Conservation (phyloP, 768 basidiomycete species). For the Cantharellus anzutake region DNA sequence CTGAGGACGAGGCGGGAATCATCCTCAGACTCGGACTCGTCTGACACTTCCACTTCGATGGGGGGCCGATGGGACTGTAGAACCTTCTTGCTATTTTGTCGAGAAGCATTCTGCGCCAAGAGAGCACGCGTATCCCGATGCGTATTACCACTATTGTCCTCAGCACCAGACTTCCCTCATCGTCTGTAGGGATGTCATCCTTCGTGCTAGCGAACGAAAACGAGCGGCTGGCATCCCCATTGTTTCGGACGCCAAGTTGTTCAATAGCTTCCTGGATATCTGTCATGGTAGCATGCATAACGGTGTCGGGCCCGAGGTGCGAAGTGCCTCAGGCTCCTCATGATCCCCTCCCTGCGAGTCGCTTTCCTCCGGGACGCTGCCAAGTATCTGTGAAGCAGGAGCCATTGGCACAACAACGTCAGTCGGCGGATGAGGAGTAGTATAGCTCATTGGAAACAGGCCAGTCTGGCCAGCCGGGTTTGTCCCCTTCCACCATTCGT, state of each 20-base stretch:
- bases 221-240: slow-evolving; percentile 33
- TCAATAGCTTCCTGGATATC: slow-evolving; percentile 85
- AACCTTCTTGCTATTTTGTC: slow-evolving; percentile 25
- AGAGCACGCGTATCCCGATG: slow-evolving; percentile 44
- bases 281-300: slow-evolving; percentile 77
- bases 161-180: slow-evolving; percentile 1
- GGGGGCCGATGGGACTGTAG: slow-evolving; percentile 33
- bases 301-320: slow-evolving; percentile 11
- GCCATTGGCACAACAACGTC: not conserved
- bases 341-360: not conserved
- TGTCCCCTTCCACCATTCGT: slow-evolving; percentile 88
- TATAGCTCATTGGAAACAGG: slow-evolving; percentile 82
- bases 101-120: slow-evolving; percentile 46
- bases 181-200: slow-evolving; percentile 23
- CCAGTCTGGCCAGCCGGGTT: slow-evolving; percentile 70
- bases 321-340: not conserved
- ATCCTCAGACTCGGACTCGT: slow-evolving; percentile 58
- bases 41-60: slow-evolving; percentile 57
- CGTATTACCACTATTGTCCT: slow-evolving; percentile 23
- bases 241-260: slow-evolving; percentile 38
- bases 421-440: slow-evolving; percentile 33
- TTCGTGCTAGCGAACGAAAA: slow-evolving; percentile 61
- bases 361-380: slow-evolving; percentile 12
- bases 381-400: slow-evolving; percentile 13
- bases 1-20: slow-evolving; percentile 21